Percentiles rank a stretch among this genome's conserved stretches.
These are phyloP conservation scores for Sphaerulina musiva DNA, from an alignment of 2,329 filamentous ascomycete genomes.

Conservation along the genomic window DNA sequence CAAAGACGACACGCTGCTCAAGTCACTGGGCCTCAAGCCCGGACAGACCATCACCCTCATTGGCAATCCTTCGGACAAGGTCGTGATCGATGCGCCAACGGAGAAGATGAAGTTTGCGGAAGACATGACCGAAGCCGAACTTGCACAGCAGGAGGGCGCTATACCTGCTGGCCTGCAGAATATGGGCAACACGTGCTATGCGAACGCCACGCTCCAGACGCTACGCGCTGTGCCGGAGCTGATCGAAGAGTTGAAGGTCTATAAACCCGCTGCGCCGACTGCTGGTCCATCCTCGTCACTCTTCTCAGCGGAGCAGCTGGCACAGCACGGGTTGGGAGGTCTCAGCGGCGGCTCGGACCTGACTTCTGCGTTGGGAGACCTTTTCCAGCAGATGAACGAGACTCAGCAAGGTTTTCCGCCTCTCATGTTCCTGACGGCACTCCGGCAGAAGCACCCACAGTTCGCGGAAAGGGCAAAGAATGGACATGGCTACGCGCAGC, in stretches of 20 bases:
- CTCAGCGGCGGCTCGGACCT: conserved; percentile 61
- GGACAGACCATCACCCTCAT: conserved; percentile 93
- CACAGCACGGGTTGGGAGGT: conserved; percentile 51
- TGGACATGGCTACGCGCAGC: conserved; percentile 83
- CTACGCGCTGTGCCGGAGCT: conserved; percentile 85
- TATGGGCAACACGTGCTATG: conserved; percentile 94
- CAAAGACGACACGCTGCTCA: conserved; percentile 88
- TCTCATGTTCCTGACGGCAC: conserved; percentile 70
- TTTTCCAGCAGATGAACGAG: conserved; percentile 84
- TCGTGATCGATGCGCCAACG: conserved; percentile 60
- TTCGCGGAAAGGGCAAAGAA: conserved; percentile 84
- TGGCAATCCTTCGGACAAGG: conserved; percentile 71
- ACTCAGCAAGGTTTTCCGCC: conserved; percentile 85
- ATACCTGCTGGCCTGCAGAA: conserved; percentile 85
- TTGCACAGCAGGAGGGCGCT: conserved; percentile 73
- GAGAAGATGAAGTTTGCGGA: conserved; percentile 83
- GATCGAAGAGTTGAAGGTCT: conserved; percentile 67
- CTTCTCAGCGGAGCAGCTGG: conserved; percentile 32
- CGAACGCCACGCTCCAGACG: conserved; percentile 94
- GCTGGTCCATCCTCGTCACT: conserved; percentile 26
- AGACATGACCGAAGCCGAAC: conserved; percentile 94
- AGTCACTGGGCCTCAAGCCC: conserved; percentile 75
- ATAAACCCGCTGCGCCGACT: conserved; percentile 36
- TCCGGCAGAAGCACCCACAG: conserved; percentile 77
- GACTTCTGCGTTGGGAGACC: conserved; percentile 66